Conservation (phyloP, 805 yeast species). For the Teunomyces funiuensis region DNA sequence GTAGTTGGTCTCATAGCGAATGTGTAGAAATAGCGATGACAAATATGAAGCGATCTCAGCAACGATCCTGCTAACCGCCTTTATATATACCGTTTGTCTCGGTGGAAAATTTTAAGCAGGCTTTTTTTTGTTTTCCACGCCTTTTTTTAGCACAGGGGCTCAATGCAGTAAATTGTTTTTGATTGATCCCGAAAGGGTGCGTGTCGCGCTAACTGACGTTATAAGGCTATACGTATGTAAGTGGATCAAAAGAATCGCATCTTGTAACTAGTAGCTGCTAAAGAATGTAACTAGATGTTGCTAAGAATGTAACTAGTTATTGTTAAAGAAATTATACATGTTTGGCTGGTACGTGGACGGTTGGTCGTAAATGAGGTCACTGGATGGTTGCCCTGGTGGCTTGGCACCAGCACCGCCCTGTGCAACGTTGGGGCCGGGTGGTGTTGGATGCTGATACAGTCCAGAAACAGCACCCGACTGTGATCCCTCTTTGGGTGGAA, state of each 20-base stretch:
- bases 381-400: background rate
- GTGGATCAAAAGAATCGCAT: too few species aligned
- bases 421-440: background rate
- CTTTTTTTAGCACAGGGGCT: slow-evolving; percentile 2
- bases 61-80: background rate
- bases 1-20: background rate
- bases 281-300: too few species aligned
- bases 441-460: background rate
- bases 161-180: background rate
- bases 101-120: background rate
- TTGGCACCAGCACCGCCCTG: background rate
- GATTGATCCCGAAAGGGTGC: background rate
- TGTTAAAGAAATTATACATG: slow-evolving; percentile 44
- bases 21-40: background rate
- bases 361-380: slow-evolving; percentile 25
- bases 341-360: slow-evolving; percentile 50
- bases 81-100: background rate
- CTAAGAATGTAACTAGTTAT: too few species aligned
- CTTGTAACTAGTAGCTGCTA: too few species aligned
- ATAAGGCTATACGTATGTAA: too few species aligned
- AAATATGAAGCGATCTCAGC: background rate
- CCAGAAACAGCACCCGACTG: background rate
- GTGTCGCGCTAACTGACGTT: too few species aligned
- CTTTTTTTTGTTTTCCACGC: background rate
- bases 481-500: slow-evolving; percentile 4